Base-by-base conservation (phyloP, 768 basidiomycete species). In the Lactarius indigo region DNA sequence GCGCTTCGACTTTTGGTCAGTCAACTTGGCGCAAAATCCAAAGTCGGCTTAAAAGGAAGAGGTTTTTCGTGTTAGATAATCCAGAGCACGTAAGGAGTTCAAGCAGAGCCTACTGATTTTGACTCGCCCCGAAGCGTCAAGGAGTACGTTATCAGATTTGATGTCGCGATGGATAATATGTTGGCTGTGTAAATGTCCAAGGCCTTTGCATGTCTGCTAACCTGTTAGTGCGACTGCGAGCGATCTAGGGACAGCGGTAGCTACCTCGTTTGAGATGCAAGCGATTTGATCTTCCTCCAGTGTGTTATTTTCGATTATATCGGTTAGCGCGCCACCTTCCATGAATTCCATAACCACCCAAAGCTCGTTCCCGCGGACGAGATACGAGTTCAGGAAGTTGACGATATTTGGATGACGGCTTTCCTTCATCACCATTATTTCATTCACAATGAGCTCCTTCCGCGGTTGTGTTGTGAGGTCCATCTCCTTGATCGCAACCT, bases 301-400 rank as follows among this genome's bases (percentile, higher is more conserved):
- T 50, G 92, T 87, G 76, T 98, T 98, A 72, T 96, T 94, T 80
- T 98, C 96, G 72, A 99, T 98, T 54, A 99, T 90, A 78, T 98
- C 96, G 30, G 95, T 98, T 73, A 99, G 80, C 20, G 96, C 95
- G 47, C 97, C 96, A 61, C 95, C 95, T 77, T 98, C 95, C 95
- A 98, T 98, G 75, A 92, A 96, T 79, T 98, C 95, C 95, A 96
- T 98, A 65, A 96, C 94, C 54, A 97, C 94, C 95, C 95, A 98
- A 28, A 97, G 85, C 74, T 96, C 94, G 61, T 84, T 89, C 75
- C 82, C 89, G 78, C 90, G 91, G 61, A 97, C 86, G 54, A 98
- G 84, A 77, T 95, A 97, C 28, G 92, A 87, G 7, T 96, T 92
- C 50, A 96, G 78, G 78, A 93, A 98, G 78, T 96, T 96, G 81